Evolutionary conservation across 441 rosid genomes (phyloP), one percentile per base, ranked within the genome.

Genomic region (Hura crepitans): DNA sequence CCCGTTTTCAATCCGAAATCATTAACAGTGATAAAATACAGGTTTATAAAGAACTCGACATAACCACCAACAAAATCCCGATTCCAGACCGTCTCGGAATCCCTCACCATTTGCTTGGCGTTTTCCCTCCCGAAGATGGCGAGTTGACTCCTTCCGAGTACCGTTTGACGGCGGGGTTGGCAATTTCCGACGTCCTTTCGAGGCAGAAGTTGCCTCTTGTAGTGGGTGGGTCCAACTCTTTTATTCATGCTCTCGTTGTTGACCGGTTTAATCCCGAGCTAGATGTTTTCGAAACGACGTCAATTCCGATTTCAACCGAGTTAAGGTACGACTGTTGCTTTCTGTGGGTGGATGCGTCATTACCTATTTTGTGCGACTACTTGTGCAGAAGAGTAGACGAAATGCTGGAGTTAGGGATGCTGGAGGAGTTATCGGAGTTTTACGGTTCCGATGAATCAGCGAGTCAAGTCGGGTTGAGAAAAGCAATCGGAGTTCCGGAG

Each of bases 21-120:
- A 80, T 94, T 22, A 94, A 94, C 86, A 78, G 92, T 15, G 97
- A 94, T 74, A 91, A 94, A 86, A 90, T 91, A 68, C 97, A 93
- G 78, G 79, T 89, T 50, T 91, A 86, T 82, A 62, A 66, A 0
- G 96, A 92, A 4, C 85, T 93, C 20, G 96, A 93, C 59, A 81
- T 89, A 65, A 86, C 91, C 65, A 93, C 96, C 72, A 93, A 93
- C 75, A 91, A 94, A 78, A 86, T 89, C 65, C 58, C 92, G 1
- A 12, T 82, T 28, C 73, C 23, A 1, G 92, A 91, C 17, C 84
- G 96, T 35, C 78, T 47, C 4, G 86, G 86, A 33, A 74, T 91
- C 12, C 90, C 81, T 12, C 98, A 93, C 82, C 95, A 85, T 66
- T 79, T 91, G 4, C 88, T 91, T 22, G 97, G 98, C 22, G 78